Evolutionary conservation across 306 rosid species (phyloP), one percentile per base, ranked within the genome.

Genomic region (Arachis stenosperma): DNA sequence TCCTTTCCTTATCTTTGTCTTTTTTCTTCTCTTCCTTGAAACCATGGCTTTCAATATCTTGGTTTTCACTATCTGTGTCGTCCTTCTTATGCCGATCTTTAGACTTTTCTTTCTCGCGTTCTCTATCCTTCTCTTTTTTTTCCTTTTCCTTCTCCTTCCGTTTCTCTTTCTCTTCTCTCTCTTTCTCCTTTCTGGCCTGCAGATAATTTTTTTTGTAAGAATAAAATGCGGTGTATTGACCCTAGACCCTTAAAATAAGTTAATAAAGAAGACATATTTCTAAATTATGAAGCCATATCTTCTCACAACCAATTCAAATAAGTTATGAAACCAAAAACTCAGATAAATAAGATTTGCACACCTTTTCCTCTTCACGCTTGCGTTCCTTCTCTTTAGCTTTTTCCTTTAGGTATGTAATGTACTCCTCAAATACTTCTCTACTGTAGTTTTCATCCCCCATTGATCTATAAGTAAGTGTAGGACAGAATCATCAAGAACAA

Each of bases 361-460:
- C 99, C 90, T 89, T 91, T 74, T 95, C 99, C 81, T 90, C 99
- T 75, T 95, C 99, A 46, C 99, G 96, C 82, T 90, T 95, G 48
- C 99, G 93, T 76, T 91, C 99, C 80, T 85, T 95, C 84, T 95
- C 99, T 84, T 84, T 91, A 47, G 92, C 97, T 79, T 90, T 95
- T 78, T 90, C 99, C 75, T 84, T 88, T 10, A 91, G 82, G 82
- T 80, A 82, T 36, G 81, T 40, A 65, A 88, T 75, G 84, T 91
- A 87, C 71, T 87, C 97, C 81, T 87, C 95, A 83, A 95, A 92
- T 74, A 88, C 42, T 67, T 95, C 99, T 84, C 59, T 88, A 51
- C 82, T 59, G 39, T 60, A 61, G 80, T 75, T 88, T 81, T 90
- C 99, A 36, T 90, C 97, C 61, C 93, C 96, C 70, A 95, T 79